Conservation (phyloP, 768 basidiomycete genomes). For the Tubosaeta brunneosetosa region DNA sequence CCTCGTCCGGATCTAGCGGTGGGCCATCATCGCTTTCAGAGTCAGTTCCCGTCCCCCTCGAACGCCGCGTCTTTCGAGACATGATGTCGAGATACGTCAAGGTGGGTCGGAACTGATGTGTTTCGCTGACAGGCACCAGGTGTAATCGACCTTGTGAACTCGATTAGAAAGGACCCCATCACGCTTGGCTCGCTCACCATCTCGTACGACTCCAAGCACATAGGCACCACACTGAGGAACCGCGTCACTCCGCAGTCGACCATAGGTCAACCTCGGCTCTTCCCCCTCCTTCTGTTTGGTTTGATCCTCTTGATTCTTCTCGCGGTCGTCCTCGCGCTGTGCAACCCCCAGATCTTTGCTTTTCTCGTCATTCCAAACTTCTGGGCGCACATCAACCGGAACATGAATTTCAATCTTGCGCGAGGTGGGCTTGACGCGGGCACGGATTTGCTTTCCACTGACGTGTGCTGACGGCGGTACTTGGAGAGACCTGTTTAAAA, state of each 20-base stretch:
- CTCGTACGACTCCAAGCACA: constrained; percentile 72
- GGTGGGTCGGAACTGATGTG: constrained; percentile 78
- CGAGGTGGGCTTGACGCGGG: constrained; percentile 62
- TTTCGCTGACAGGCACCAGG: constrained; percentile 72
- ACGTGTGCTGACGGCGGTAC: constrained; percentile 67
- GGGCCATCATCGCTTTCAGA: constrained; percentile 78
- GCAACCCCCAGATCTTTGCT: constrained; percentile 63
- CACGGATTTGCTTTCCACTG: constrained; percentile 73
- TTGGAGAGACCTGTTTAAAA: constrained; percentile 68
- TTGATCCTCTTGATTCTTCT: constrained; percentile 65
- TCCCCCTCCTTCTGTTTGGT: constrained; percentile 44
- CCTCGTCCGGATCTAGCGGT: constrained; percentile 76
- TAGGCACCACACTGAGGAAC: constrained; percentile 60
- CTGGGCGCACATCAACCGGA: constrained; percentile 73
- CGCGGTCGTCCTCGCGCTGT: constrained; percentile 67
- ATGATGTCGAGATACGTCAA: constrained; percentile 75
- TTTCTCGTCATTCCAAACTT: constrained; percentile 76
- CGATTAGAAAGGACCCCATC: constrained; percentile 8
- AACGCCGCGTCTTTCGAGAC: constrained; percentile 57
- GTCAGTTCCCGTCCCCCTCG: constrained; percentile 45
- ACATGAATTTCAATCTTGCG: constrained; percentile 72
- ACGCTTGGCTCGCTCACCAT: constrained; percentile 45
- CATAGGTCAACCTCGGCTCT: constrained; percentile 62
- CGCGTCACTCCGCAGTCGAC: constrained; percentile 69
- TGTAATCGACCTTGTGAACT: constrained; percentile 56